These are phyloP conservation scores for Alisma plantagoaquatica DNA, from an alignment of 106 monocot species.

Conservation along the genomic window DNA sequence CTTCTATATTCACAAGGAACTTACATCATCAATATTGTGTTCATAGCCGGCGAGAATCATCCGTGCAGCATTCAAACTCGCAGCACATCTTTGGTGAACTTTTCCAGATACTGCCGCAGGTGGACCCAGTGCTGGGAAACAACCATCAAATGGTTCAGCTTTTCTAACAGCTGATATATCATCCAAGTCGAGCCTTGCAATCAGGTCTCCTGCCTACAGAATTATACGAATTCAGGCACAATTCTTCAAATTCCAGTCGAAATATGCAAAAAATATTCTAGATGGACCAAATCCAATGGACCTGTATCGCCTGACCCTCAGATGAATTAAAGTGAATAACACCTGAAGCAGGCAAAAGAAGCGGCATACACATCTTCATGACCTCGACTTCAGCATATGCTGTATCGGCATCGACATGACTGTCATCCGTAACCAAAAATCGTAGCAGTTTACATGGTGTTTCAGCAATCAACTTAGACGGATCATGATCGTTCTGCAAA, in stretches of 20 bases:
- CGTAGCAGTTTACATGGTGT: slow-evolving; percentile 98
- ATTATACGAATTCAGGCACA: neutral
- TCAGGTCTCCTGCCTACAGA: slow-evolving; percentile 72
- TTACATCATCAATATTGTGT: slow-evolving; percentile 69
- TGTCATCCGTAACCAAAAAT: slow-evolving; percentile 80
- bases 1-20: too few relatives aligned
- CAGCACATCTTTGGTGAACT: slow-evolving; percentile 86
- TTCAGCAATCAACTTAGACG: slow-evolving; percentile 92
- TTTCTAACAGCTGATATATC: slow-evolving; percentile 89
- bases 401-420: slow-evolving; percentile 76
- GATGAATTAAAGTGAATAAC: slow-evolving; percentile 82
- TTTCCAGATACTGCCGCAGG: slow-evolving; percentile 92
- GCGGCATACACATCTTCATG: slow-evolving; percentile 99
- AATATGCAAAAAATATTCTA: neutral
- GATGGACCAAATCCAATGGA: slow-evolving; percentile 7
- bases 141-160: slow-evolving; percentile 76
- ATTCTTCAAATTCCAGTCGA: neutral
- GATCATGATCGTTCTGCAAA: slow-evolving; percentile 95
- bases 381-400: slow-evolving; percentile 99
- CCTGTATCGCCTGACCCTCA: slow-evolving; percentile 97
- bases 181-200: slow-evolving; percentile 90
- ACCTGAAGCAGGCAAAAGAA: slow-evolving; percentile 91
- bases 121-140: slow-evolving; percentile 72
- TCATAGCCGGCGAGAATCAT: slow-evolving; percentile 99
- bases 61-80: slow-evolving; percentile 67